These are phyloP conservation scores for Cymbidium sinense DNA, from an alignment of 106 monocot species.

Conservation along the genomic window DNA sequence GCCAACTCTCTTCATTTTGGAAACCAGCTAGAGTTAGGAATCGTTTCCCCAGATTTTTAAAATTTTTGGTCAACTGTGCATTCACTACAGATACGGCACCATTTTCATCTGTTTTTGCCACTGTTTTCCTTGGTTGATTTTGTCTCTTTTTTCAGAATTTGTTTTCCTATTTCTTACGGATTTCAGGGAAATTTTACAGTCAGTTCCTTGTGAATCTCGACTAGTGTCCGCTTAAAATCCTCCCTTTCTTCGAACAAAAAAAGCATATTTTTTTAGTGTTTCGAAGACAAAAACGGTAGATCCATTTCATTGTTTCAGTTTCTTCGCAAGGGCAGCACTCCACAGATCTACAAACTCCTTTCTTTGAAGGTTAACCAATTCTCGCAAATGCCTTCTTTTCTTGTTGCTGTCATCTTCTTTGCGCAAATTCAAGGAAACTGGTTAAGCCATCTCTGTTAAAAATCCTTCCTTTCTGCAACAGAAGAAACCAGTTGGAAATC, in stretches of 20 bases:
- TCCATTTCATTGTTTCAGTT: background rate
- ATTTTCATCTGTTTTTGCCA: background rate
- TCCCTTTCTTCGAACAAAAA: background rate
- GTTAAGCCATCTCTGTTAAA: background rate
- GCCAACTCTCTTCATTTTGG: background rate
- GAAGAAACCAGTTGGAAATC: too few species aligned
- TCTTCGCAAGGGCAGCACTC: background rate
- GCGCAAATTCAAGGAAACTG: background rate
- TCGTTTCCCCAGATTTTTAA: background rate
- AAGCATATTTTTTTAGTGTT: background rate
- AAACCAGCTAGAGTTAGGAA: background rate
- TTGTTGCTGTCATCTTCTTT: background rate
- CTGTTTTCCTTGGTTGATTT: background rate
- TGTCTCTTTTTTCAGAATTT: background rate
- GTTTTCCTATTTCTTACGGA: background rate
- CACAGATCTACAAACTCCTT: constrained; percentile 2
- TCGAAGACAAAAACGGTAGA: background rate
- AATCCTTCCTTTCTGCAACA: background rate
- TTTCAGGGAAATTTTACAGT: background rate
- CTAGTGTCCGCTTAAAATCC: background rate
- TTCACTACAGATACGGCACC: background rate
- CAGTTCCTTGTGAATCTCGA: background rate
- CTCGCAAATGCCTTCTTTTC: background rate
- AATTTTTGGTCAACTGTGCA: background rate
- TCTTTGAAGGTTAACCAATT: background rate